A percentile compares a stretch with the other conserved stretches of the same genome.
Evolutionary conservation across 352 stramenopile genomes (phyloP).

Genomic region (Phytophthora parvispora): DNA sequence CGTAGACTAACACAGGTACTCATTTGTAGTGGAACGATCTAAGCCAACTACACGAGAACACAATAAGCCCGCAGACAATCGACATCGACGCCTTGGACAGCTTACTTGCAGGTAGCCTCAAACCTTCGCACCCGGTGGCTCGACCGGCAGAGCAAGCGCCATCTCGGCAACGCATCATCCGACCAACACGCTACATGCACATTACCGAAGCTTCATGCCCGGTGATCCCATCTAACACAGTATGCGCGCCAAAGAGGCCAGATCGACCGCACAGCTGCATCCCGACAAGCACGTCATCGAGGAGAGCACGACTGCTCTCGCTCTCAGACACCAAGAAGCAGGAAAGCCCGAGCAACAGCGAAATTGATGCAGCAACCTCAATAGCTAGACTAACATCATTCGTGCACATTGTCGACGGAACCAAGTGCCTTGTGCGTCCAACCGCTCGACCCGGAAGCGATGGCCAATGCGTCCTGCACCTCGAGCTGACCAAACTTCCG

Average conservation of each 20-base stretch:
- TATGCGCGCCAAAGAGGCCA: slow-evolving; percentile 32
- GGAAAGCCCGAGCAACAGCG: slow-evolving; percentile 7
- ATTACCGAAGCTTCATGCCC: slow-evolving; percentile 14
- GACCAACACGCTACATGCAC: slow-evolving; percentile 10
- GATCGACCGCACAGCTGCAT: slow-evolving; percentile 42
- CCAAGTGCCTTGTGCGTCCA: slow-evolving; percentile 26
- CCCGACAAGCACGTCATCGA: slow-evolving; percentile 21
- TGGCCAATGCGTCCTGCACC: slow-evolving; percentile 26
- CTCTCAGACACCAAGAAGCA: slow-evolving; percentile 4
- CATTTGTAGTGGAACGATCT: slow-evolving; percentile 47
- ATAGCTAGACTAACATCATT: not conserved
- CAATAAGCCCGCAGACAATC: slow-evolving; percentile 30
- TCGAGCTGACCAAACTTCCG: slow-evolving; percentile 15
- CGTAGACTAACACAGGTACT: not conserved
- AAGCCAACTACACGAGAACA: slow-evolving; percentile 32
- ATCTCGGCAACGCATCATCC: slow-evolving; percentile 14
- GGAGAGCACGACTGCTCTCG: slow-evolving; percentile 23
- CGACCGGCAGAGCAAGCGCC: slow-evolving; percentile 1
- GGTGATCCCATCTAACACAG: slow-evolving; percentile 10
- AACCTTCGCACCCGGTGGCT: slow-evolving; percentile 10
- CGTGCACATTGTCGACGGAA: slow-evolving; percentile 22
- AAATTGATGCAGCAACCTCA: not conserved
- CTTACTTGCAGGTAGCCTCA: slow-evolving; percentile 46
- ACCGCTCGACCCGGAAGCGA: slow-evolving; percentile 11
- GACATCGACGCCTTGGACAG: slow-evolving; percentile 74